These are phyloP conservation scores for Bryoglossum gracile DNA, from an alignment of 495 filamentous ascomycete genomes.

Conservation along the genomic window DNA sequence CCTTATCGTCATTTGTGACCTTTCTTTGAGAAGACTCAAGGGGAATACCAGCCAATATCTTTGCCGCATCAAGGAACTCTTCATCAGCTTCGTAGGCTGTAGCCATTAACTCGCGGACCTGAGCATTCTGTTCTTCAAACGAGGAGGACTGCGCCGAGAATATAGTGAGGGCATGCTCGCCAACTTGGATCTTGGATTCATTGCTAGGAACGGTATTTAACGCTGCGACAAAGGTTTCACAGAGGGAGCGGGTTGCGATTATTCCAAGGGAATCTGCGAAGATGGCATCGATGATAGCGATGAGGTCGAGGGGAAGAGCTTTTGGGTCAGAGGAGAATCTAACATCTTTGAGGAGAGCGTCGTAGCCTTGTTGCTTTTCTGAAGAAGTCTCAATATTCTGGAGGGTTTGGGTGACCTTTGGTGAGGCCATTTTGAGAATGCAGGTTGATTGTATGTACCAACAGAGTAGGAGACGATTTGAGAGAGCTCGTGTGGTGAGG, in stretches of 20 bases:
- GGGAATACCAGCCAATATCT: constrained; percentile 72
- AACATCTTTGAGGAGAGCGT: constrained; percentile 18
- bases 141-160: constrained; percentile 34
- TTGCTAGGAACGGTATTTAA: constrained; percentile 17
- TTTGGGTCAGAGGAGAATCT: constrained; percentile 4
- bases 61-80: constrained; percentile 71
- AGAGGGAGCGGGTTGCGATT: constrained; percentile 23
- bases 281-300: constrained; percentile 22
- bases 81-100: constrained; percentile 76
- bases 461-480: background rate
- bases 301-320: constrained; percentile 18
- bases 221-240: constrained; percentile 14
- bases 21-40: constrained; percentile 81
- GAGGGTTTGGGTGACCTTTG: constrained; percentile 18
- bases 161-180: constrained; percentile 23
- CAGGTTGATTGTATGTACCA: background rate
- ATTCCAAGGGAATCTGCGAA: constrained; percentile 24
- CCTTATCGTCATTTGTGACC: constrained; percentile 70
- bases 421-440: constrained; percentile 15
- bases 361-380: constrained; percentile 24
- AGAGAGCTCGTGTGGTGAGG: constrained; percentile 3
- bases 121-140: constrained; percentile 77
- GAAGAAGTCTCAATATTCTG: constrained; percentile 17
- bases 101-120: constrained; percentile 73
- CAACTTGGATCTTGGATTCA: constrained; percentile 24